Percentiles rank a stretch among this genome's conserved stretches.
These are phyloP conservation scores for Marasmius tenuissimus DNA, from an alignment of 1,284 basidiomycete species.

Conservation along the genomic window DNA sequence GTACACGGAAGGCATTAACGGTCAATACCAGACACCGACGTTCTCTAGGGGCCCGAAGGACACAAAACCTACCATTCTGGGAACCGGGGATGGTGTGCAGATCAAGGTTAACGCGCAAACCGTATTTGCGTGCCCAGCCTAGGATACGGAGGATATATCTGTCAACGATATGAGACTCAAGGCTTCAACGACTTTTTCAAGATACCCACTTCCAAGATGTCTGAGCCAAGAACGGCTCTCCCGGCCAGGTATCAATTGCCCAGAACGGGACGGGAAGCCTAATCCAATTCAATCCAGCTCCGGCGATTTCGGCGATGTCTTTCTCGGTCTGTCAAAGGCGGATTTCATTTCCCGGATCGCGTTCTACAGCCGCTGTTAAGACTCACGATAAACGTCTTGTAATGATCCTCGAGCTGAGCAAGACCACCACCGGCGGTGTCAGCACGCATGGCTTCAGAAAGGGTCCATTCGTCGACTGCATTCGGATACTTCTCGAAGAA, in stretches of 20 bases:
- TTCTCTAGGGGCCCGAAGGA: constrained; percentile 13
- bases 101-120: constrained; percentile 83
- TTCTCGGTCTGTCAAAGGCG: constrained; percentile 66
- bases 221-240: constrained; percentile 78
- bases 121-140: constrained; percentile 88
- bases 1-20: constrained; percentile 37
- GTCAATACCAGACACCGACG: constrained; percentile 22
- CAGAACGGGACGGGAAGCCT: constrained; percentile 85
- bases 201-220: constrained; percentile 71
- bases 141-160: constrained; percentile 78
- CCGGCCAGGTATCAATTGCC: constrained; percentile 77
- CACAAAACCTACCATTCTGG: constrained; percentile 60
- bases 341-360: constrained; percentile 1
- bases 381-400: constrained; percentile 78
- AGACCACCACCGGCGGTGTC: constrained; percentile 61
- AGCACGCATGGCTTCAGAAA: constrained; percentile 64
- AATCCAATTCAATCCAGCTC: constrained; percentile 86
- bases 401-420: constrained; percentile 73
- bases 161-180: not conserved
- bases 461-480: constrained; percentile 76
- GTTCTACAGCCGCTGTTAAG: not conserved
- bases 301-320: constrained; percentile 90
- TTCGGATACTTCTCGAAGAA: constrained; percentile 73
- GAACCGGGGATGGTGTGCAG: constrained; percentile 79
- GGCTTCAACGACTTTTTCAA: constrained; percentile 16